These are phyloP conservation scores for Hippophae gyantsensis DNA, from an alignment of 306 rosid genomes.

Conservation along the genomic window DNA sequence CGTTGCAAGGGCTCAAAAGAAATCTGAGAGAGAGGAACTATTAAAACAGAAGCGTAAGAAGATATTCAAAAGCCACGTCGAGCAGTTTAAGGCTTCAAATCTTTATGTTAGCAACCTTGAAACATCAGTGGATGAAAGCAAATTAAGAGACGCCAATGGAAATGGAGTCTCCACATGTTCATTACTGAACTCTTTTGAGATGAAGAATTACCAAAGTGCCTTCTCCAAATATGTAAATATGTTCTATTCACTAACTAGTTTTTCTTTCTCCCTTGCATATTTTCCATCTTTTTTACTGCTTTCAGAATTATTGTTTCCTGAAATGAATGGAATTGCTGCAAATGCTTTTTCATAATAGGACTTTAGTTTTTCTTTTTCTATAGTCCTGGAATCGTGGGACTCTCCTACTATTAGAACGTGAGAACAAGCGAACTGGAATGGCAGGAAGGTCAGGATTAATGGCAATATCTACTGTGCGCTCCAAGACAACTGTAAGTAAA, in stretches of 20 bases:
- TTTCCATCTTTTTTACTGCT: neutral
- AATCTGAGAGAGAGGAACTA: slow-evolving; percentile 2
- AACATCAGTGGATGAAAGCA: slow-evolving; percentile 3
- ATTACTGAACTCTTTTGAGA: neutral
- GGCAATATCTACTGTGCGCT: no score
- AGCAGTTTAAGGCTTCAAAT: slow-evolving; percentile 5
- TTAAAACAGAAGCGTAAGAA: neutral
- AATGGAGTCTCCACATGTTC: neutral
- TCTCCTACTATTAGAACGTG: neutral
- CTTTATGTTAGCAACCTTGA: slow-evolving; percentile 6
- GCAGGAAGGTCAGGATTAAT: neutral
- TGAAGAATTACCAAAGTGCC: slow-evolving; percentile 2
- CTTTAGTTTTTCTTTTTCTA: neutral
- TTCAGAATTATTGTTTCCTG: neutral
- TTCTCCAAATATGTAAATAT: slow-evolving; percentile 3
- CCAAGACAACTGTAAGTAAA: no score
- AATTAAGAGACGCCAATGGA: neutral
- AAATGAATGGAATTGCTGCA: neutral
- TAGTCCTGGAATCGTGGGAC: neutral
- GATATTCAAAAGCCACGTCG: neutral
- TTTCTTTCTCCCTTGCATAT: neutral
- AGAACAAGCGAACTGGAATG: neutral
- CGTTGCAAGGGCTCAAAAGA: slow-evolving; percentile 20
- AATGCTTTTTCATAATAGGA: neutral
- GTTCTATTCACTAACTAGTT: neutral